phyloP scores from a whole-genome alignment of 139 green algal genomes.

The Pseudopediastrum boryanum region DNA sequence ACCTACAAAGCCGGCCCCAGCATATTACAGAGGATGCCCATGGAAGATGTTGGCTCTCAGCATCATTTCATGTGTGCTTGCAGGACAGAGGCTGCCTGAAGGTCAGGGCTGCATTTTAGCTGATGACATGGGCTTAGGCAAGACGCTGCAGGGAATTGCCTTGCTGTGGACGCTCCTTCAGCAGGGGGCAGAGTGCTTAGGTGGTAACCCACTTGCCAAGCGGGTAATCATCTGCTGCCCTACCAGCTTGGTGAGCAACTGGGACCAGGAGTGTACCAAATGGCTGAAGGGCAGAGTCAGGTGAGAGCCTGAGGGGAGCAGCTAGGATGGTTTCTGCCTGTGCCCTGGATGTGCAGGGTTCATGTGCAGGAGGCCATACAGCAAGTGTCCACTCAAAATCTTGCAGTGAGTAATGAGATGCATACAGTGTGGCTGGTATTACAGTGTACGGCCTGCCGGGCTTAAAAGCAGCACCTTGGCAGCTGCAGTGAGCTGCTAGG shows the following conservation, averaged over 20 bases:
- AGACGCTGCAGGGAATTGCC: conserved; percentile 91
- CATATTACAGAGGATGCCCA: too few relatives aligned
- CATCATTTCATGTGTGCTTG: not conserved
- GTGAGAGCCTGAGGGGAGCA: not conserved
- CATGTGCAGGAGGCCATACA: too few relatives aligned
- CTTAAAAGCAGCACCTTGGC: too few relatives aligned
- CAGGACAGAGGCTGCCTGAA: conserved; percentile 11
- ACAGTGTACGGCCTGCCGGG: too few relatives aligned
- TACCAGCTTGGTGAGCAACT: conserved; percentile 97
- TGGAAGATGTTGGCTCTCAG: not conserved
- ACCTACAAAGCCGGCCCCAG: too few relatives aligned
- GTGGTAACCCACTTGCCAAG: conserved; percentile 38
- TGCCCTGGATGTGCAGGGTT: not conserved
- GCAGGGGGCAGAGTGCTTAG: conserved; percentile 39
- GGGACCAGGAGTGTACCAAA: conserved; percentile 95
- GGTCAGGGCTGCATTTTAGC: conserved; percentile 88
- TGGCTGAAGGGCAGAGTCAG: conserved; percentile 84
- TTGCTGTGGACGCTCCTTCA: conserved; percentile 96
- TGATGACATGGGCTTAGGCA: conserved; percentile 94
- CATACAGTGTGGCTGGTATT: too few relatives aligned
- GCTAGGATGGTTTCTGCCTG: not conserved
- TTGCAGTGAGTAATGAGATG: too few relatives aligned
- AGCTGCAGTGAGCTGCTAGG: too few relatives aligned
- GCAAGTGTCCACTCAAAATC: too few relatives aligned
- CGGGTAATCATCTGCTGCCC: conserved; percentile 96